Base-by-base conservation (phyloP, 1,284 basidiomycete genomes). In the Fomitopsis pinicola region DNA sequence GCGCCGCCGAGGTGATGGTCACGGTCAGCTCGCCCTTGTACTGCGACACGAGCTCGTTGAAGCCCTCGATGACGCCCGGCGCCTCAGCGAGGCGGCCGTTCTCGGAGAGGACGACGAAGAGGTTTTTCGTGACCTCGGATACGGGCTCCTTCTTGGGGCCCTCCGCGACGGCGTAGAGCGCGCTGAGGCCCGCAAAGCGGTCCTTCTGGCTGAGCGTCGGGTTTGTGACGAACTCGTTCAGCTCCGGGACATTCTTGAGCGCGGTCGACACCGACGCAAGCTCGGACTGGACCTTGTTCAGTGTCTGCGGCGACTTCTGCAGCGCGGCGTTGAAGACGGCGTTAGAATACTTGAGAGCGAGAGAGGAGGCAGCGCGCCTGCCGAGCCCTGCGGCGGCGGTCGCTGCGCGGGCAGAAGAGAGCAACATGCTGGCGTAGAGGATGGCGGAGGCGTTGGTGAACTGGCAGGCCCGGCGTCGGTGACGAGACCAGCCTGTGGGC, bases 21-120 rank as follows among this genome's bases (percentile, higher is more conserved):
- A 99, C 92, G 73, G 91, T 93, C 68, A 98, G 82, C 80, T 99
- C 97, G 68, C 97, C 97, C 75, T 86, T 91, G 85, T 98, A 87
- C 70, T 91, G 88, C 61, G 92, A 80, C 68, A 97, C 91, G 67
- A 98, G 87, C 74, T 91, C 87, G 69, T 94, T 87, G 81, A 98
- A 98, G 66, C 92, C 95, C 72, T 92, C 88, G 69, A 98, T 94
- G 64, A 97, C 94, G 69, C 89, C 90, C 69, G 86, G 80, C 33
- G 93, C 88, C 81, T 97, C 90, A 62, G 79, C 82, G 64, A 99
- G 82, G 66, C 97, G 85, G 64, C 95, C 95, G 77, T 99, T 99
- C 78, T 98, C 93, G 62, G 93, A 92, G 65, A 99, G 86, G 67
- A 98, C 89, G 46, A 77, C 75, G 75, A 99, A 89, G 69, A 99